Percentiles rank a stretch among this genome's conserved stretches.
These are phyloP conservation scores for Fusarium agapanthi DNA, from an alignment of 2,329 filamentous ascomycete genomes.

Conservation along the genomic window DNA sequence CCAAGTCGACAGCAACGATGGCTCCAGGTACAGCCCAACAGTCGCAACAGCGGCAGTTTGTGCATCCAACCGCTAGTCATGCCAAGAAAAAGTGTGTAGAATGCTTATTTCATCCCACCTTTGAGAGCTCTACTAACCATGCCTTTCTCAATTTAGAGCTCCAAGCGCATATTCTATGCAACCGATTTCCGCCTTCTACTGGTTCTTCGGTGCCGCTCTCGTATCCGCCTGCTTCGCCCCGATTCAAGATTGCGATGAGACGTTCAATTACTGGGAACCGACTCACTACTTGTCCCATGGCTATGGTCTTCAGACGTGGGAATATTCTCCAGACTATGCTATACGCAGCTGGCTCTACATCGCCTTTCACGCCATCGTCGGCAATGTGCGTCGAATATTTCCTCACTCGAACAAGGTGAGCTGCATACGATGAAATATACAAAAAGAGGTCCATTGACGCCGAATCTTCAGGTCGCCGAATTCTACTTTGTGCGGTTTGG, in stretches of 20 bases:
- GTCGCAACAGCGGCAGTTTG: slow-evolving; percentile 49
- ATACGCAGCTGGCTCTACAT: slow-evolving; percentile 97
- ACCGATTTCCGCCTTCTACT: slow-evolving; percentile 80
- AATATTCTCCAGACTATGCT: slow-evolving; percentile 94
- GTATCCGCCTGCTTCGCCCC: slow-evolving; percentile 84
- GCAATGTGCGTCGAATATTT: slow-evolving; percentile 71
- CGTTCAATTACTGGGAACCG: slow-evolving; percentile 99
- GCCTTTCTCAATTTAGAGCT: slow-evolving; percentile 22
- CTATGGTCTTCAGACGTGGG: slow-evolving; percentile 96
- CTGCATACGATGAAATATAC: neutral
- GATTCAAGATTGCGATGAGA: slow-evolving; percentile 98
- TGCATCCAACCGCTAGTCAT: slow-evolving; percentile 60
- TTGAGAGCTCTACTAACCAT: slow-evolving; percentile 13
- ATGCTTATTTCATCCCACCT: neutral
- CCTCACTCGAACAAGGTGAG: slow-evolving; percentile 68
- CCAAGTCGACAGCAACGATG: slow-evolving; percentile 47
- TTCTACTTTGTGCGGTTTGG: slow-evolving; percentile 87
- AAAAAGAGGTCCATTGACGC: slow-evolving; percentile 2
- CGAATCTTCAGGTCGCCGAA: slow-evolving; percentile 64
- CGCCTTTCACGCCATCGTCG: slow-evolving; percentile 77
- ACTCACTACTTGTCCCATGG: slow-evolving; percentile 93
- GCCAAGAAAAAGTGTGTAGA: slow-evolving; percentile 59
- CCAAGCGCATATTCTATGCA: slow-evolving; percentile 70
- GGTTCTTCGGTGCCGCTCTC: slow-evolving; percentile 78
- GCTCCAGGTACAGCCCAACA: slow-evolving; percentile 48